Percentiles rank a stretch among this genome's conserved stretches.
phyloP scores from a whole-genome alignment of 371 early-diverging fungal species.

The Dichotomocladium elegans region DNA sequence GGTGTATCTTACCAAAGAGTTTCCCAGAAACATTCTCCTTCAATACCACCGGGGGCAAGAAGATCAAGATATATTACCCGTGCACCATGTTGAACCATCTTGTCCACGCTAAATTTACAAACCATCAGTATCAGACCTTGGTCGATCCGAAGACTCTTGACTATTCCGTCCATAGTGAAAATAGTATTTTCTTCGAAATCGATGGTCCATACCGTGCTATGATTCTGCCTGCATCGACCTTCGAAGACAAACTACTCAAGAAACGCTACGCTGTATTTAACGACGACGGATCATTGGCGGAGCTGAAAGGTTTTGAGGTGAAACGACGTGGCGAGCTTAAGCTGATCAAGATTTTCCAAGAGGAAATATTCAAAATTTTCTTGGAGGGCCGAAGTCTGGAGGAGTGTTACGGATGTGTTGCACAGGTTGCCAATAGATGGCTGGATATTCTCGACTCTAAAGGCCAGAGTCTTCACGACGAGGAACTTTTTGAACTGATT shows the following conservation, averaged over 20 bases:
- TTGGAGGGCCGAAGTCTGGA: conserved; percentile 83
- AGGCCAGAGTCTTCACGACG: conserved; percentile 82
- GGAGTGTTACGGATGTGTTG: conserved; percentile 93
- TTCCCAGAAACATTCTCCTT: conserved; percentile 94
- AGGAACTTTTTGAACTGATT: conserved; percentile 96
- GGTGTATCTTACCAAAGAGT: conserved; percentile 94
- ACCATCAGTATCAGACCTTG: conserved; percentile 94
- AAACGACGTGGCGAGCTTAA: conserved; percentile 99
- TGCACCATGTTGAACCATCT: conserved; percentile 98
- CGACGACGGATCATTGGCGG: conserved; percentile 92
- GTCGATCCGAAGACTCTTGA: conserved; percentile 51
- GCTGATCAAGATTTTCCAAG: conserved; percentile 98
- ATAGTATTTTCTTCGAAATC: conserved; percentile 99
- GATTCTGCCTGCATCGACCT: conserved; percentile 97
- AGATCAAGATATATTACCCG: conserved; percentile 88
- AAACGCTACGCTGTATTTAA: conserved; percentile 99
- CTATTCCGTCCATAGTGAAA: conserved; percentile 82
- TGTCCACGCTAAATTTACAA: conserved; percentile 96
- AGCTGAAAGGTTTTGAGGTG: conserved; percentile 99
- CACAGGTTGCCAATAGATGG: conserved; percentile 92
- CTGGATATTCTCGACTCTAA: conserved; percentile 92
- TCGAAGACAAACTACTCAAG: conserved; percentile 96
- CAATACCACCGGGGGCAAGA: conserved; percentile 75
- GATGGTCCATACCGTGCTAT: conserved; percentile 99
- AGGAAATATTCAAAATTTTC: conserved; percentile 91